Conservation (phyloP, 2,329 filamentous ascomycete species). For the Epichloe gansuensis region DNA sequence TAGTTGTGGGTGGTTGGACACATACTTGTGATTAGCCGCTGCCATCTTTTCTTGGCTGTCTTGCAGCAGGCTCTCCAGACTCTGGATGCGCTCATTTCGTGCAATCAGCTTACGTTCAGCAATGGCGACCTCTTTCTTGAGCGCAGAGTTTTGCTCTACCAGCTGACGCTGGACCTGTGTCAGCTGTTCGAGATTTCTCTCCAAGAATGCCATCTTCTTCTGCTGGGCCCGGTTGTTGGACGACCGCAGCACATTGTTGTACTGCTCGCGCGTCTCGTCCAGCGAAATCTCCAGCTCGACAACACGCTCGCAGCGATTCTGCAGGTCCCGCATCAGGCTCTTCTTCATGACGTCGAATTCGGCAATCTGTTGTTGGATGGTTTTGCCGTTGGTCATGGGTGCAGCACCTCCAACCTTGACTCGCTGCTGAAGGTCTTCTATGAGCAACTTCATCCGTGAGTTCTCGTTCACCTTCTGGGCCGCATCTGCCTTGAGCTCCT, state of each 20-base stretch:
- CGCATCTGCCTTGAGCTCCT: conserved; percentile 66
- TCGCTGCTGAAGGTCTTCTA: conserved; percentile 66
- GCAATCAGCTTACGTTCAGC: conserved; percentile 95
- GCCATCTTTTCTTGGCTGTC: conserved; percentile 98
- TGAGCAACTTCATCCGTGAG: conserved; percentile 62
- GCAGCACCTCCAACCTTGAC: conserved; percentile 45
- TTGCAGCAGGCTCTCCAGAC: conserved; percentile 79
- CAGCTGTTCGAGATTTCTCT: conserved; percentile 93
- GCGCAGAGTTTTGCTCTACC: conserved; percentile 89
- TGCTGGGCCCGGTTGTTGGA: conserved; percentile 98
- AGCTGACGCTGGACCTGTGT: conserved; percentile 95
- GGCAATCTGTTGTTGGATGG: conserved; percentile 91
- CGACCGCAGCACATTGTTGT: conserved; percentile 93
- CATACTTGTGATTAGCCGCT: conserved; percentile 90
- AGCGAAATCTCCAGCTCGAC: conserved; percentile 96
- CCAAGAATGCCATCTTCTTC: conserved; percentile 99
- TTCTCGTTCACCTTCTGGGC: conserved; percentile 70
- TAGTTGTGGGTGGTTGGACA: conserved; percentile 12
- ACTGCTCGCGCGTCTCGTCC: conserved; percentile 95
- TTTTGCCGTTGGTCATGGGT: conserved; percentile 70
- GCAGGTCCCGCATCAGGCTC: conserved; percentile 93
- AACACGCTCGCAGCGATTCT: conserved; percentile 95
- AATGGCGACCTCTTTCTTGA: conserved; percentile 99
- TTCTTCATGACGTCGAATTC: conserved; percentile 99
- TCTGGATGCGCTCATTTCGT: conserved; percentile 91